Evolutionary conservation across 2,329 filamentous ascomycete species (phyloP), one percentile per base, ranked within the genome.

Genomic region (Fusarium sulawesiense): DNA sequence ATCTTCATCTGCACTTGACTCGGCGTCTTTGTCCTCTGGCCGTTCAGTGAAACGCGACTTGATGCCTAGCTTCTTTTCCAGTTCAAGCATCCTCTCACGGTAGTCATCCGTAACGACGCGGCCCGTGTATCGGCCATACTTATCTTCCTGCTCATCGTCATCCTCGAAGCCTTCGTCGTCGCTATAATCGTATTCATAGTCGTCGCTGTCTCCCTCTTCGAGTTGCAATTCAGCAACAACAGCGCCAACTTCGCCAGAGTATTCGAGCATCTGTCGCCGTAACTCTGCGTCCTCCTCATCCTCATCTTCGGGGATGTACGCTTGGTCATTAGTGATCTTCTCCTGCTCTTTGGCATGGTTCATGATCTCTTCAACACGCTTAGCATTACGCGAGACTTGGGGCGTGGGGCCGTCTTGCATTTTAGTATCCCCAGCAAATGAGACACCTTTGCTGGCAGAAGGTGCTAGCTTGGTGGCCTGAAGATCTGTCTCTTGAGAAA

Each of bases 161-260:
- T 86, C 84, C 10, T 86, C 84, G 5, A 87, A 82, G 3, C 83
- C 81, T 41, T 87, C 84, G 20, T 88, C 84, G 14, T 89, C 88
- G 29, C 29, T 30, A 30, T 30, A 30, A 30, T 37, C 34, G 40
- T 86, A 81, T 13, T 53, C 49, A 20, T 83, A 80, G 11, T 87
- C 84, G n/a, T 89, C 73, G 4, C 83, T 85, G 14, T 84, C 83
- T 25, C 85, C 87, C 64, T 94, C 91, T 67, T 97, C 93, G 3
- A 98, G 80, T 61, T 97, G 89, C 47, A 99, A 87, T 80, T 98
- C 94, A 18, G 96, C 96, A 18, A 99, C 96, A 4, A 99, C 92
- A 40, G 93, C 89, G 6, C 94, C 93, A 60, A 99, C 91, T 78
- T 98, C 95, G 46, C 91, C 91, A 80, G 97, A 91, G 77, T 98